These are phyloP conservation scores for Coniochaeta sp. DNA, from an alignment of 2,329 filamentous ascomycete genomes.

Conservation along the genomic window DNA sequence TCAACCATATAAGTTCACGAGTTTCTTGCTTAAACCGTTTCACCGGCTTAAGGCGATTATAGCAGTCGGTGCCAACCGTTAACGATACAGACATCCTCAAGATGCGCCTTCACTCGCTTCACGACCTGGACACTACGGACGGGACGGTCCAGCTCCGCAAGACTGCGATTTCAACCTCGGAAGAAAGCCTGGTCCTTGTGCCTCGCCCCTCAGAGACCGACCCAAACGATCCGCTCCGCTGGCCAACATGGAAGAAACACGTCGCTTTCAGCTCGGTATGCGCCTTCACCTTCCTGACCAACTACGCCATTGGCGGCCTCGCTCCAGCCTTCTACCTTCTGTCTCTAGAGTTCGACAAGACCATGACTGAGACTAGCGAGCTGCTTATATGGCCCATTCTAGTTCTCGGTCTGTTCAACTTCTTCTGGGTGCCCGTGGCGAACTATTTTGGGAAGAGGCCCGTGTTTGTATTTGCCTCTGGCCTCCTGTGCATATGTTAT, in stretches of 20 bases:
- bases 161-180: neutral
- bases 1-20: neutral
- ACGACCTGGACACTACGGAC: conserved; percentile 18
- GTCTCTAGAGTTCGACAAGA: conserved; percentile 32
- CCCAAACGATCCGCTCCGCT: conserved; percentile 39
- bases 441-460: conserved; percentile 38
- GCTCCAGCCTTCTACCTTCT: conserved; percentile 35
- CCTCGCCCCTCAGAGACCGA: conserved; percentile 33
- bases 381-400: conserved; percentile 36
- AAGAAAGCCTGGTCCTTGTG: conserved; percentile 22
- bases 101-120: conserved; percentile 13
- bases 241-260: conserved; percentile 36
- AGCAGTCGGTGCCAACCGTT: neutral
- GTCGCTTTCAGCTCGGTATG: conserved; percentile 31
- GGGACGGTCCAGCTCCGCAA: conserved; percentile 39
- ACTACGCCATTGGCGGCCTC: conserved; percentile 35
- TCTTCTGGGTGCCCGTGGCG: conserved; percentile 40
- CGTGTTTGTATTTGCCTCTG: conserved; percentile 32
- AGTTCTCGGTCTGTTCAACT: conserved; percentile 36
- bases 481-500: conserved; percentile 28
- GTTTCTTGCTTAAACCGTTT: neutral
- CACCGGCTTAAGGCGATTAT: neutral
- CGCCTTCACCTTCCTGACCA: conserved; percentile 36
- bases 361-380: conserved; percentile 30
- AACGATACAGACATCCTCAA: neutral